These are phyloP conservation scores for Kodamaea kakaduensis DNA, from an alignment of 805 yeast species.

Conservation along the genomic window DNA sequence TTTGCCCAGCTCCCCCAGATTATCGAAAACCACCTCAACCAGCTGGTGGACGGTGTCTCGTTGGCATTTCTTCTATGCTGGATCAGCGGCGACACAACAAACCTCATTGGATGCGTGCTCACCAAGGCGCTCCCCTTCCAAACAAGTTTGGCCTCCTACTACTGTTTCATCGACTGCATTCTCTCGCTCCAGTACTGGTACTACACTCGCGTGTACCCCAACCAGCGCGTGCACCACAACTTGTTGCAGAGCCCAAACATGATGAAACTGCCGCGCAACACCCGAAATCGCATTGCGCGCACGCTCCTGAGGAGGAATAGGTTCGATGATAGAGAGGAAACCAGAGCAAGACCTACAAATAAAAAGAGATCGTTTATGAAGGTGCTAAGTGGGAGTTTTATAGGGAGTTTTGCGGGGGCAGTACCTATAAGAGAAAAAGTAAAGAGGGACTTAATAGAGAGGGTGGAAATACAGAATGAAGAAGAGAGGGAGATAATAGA, in stretches of 20 bases:
- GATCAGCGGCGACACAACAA: slow-evolving; percentile 42
- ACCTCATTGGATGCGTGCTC: slow-evolving; percentile 65
- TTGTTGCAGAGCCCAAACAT: slow-evolving; percentile 36
- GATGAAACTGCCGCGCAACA: slow-evolving; percentile 18
- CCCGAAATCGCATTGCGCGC: background rate
- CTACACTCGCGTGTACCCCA: slow-evolving; percentile 48
- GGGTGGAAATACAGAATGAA: too few species aligned
- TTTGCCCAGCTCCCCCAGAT: slow-evolving; percentile 30
- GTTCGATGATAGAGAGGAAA: slow-evolving; percentile 14
- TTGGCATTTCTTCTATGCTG: slow-evolving; percentile 29
- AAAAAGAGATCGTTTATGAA: slow-evolving; percentile 10
- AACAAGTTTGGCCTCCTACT: slow-evolving; percentile 65
- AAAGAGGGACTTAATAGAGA: background rate
- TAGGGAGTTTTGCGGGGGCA: slow-evolving; percentile 13
- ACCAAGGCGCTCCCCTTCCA: slow-evolving; percentile 84
- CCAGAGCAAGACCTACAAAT: slow-evolving; percentile 1
- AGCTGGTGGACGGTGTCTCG: slow-evolving; percentile 34
- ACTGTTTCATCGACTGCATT: slow-evolving; percentile 65
- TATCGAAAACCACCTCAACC: slow-evolving; percentile 27
- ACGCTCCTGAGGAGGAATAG: slow-evolving; percentile 18
- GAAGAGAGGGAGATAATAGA: too few species aligned
- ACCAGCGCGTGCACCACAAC: slow-evolving; percentile 37
- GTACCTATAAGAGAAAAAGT: background rate
- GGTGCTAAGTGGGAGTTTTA: slow-evolving; percentile 14
- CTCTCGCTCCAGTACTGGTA: slow-evolving; percentile 69